phyloP scores from a whole-genome alignment of 2,329 filamentous ascomycete species.

The Metarhizium album region DNA sequence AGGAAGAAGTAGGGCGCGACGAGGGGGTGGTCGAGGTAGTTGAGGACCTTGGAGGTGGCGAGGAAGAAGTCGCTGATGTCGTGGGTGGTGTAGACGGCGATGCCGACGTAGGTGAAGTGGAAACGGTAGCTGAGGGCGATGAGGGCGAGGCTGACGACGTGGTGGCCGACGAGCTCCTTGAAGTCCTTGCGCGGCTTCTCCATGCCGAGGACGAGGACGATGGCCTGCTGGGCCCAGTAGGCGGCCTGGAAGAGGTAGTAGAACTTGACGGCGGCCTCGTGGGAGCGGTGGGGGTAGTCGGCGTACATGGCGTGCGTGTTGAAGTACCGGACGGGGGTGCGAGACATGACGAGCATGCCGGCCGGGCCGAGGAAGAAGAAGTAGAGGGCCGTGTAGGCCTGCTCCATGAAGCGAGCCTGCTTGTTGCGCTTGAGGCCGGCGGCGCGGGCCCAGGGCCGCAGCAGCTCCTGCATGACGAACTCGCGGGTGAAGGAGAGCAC shows the following conservation, averaged over 20 bases:
- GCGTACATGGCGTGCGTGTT: conserved; percentile 87
- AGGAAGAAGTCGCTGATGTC: conserved; percentile 95
- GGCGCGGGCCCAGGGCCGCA: conserved; percentile 63
- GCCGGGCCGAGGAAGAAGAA: conserved; percentile 73
- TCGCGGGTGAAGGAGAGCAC: conserved; percentile 89
- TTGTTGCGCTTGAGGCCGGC: conserved; percentile 67
- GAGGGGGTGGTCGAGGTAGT: conserved; percentile 73
- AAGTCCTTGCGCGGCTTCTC: conserved; percentile 95
- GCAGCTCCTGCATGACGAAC: conserved; percentile 86
- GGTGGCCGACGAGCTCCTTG: conserved; percentile 83
- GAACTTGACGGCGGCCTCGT: conserved; percentile 77
- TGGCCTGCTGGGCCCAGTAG: conserved; percentile 92
- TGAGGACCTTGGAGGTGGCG: conserved; percentile 82
- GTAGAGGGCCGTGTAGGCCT: conserved; percentile 89
- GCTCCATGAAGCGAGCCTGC: conserved; percentile 89
- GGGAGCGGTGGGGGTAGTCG: conserved; percentile 70
- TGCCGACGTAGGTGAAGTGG: conserved; percentile 91
- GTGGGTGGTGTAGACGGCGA: conserved; percentile 89
- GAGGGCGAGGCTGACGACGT: conserved; percentile 76
- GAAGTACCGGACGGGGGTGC: conserved; percentile 93
- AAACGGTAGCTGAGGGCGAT: conserved; percentile 86
- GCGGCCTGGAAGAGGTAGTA: conserved; percentile 92
- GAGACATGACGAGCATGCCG: conserved; percentile 82
- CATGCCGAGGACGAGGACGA: conserved; percentile 75
- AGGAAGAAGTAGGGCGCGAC: conserved; percentile 76